Evolutionary conservation across 129 eudicot species (phyloP).

Genomic region (Tagetes patula): DNA sequence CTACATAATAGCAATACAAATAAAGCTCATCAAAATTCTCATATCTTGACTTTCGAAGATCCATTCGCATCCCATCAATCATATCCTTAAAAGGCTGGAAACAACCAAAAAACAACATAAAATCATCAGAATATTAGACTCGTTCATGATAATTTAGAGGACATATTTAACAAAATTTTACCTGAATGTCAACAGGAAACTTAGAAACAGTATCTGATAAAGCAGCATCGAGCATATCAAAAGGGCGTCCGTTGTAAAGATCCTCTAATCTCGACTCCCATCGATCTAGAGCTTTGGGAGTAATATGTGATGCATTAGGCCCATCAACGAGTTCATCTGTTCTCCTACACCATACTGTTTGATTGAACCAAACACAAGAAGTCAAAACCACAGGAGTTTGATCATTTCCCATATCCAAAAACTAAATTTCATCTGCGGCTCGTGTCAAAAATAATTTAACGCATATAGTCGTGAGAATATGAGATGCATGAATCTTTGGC

Average conservation of each 20-base stretch:
- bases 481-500: not conserved
- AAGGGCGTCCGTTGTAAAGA: constrained; percentile 82
- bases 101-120: not conserved
- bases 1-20: constrained; percentile 91
- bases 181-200: constrained; percentile 99
- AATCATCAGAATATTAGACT: not conserved
- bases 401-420: not conserved
- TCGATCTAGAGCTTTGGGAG: constrained; percentile 89
- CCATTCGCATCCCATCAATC: constrained; percentile 99
- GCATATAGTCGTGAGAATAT: not conserved
- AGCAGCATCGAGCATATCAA: constrained; percentile 99
- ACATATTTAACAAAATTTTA: constrained; percentile 22
- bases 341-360: constrained; percentile 97
- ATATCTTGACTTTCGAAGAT: constrained; percentile 88
- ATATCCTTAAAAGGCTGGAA: constrained; percentile 97
- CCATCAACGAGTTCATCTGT: constrained; percentile 99
- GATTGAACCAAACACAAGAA: constrained; percentile 16
- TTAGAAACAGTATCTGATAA: constrained; percentile 85
- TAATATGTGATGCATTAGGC: constrained; percentile 96
- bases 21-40: constrained; percentile 90
- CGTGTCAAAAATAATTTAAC: not conserved
- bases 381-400: constrained; percentile 18
- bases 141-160: not conserved
- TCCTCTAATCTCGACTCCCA: constrained; percentile 96
- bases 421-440: not conserved